Evolutionary conservation across 2,329 filamentous ascomycete species (phyloP).

Genomic region (Lojkania enalia): DNA sequence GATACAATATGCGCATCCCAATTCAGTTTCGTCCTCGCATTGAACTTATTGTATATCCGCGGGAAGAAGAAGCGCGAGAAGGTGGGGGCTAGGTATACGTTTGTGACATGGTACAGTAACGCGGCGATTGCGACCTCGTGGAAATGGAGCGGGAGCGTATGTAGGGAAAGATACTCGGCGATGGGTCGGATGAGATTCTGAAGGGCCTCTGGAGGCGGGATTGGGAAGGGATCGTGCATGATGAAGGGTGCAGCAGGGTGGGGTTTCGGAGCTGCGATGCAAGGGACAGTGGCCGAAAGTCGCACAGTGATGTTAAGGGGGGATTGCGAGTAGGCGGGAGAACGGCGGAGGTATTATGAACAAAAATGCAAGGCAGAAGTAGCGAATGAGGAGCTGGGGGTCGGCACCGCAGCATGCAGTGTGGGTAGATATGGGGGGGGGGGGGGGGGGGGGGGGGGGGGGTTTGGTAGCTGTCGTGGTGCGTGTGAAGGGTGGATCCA

Average conservation of each 20-base stretch:
- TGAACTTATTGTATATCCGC: constrained; percentile 64
- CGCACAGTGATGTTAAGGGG: background rate
- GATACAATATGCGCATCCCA: constrained; percentile 88
- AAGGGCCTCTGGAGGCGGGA: constrained; percentile 61
- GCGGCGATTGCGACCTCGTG: constrained; percentile 74
- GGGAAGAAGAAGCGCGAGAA: constrained; percentile 67
- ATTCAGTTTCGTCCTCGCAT: constrained; percentile 68
- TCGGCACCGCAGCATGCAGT: too few species aligned
- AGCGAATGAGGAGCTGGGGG: background rate
- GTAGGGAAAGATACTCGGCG: constrained; percentile 63
- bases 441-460: too few species aligned
- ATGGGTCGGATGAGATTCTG: constrained; percentile 62
- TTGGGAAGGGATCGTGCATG: constrained; percentile 75
- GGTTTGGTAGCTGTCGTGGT: too few species aligned
- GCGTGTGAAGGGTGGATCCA: too few species aligned
- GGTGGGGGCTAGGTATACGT: constrained; percentile 67
- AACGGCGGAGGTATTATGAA: background rate
- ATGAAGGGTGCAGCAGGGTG: constrained; percentile 23
- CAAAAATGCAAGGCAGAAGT: constrained; percentile 2
- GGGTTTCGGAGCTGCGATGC: constrained; percentile 12
- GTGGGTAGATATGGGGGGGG: too few species aligned
- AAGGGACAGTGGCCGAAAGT: constrained; percentile 18
- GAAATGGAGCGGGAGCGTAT: constrained; percentile 72
- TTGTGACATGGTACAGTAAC: constrained; percentile 69
- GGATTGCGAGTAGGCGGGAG: background rate